These are phyloP conservation scores for Exophiala oligosperma DNA, from an alignment of 2,329 filamentous ascomycete species.

Conservation along the genomic window DNA sequence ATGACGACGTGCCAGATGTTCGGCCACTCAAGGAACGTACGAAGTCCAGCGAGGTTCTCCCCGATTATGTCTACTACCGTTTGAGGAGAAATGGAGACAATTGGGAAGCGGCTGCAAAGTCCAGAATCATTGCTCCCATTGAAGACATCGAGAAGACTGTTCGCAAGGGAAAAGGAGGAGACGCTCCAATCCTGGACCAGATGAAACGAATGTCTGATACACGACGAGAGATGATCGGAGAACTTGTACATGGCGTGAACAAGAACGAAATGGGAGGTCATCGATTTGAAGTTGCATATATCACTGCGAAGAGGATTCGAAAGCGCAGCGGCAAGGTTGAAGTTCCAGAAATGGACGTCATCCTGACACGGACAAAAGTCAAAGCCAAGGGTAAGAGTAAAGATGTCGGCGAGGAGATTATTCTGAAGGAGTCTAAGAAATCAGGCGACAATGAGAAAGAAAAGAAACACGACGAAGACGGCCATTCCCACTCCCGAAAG, in stretches of 20 bases:
- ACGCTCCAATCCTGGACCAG: slow-evolving; percentile 18
- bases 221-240: slow-evolving; percentile 19
- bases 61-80: slow-evolving; percentile 23
- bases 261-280: slow-evolving; percentile 16
- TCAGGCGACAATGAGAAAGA: slow-evolving; percentile 7
- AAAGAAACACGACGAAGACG: slow-evolving; percentile 14
- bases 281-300: slow-evolving; percentile 21
- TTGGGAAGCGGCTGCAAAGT: slow-evolving; percentile 16
- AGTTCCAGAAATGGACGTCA: slow-evolving; percentile 26
- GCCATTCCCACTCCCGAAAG: slow-evolving; percentile 15
- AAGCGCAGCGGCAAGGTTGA: slow-evolving; percentile 11
- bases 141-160: slow-evolving; percentile 23
- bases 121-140: slow-evolving; percentile 13
- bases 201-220: slow-evolving; percentile 17
- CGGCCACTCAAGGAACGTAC: slow-evolving; percentile 12
- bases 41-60: slow-evolving; percentile 3
- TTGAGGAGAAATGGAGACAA: slow-evolving; percentile 20
- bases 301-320: slow-evolving; percentile 18
- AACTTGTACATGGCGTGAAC: slow-evolving; percentile 15
- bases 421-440: slow-evolving; percentile 6
- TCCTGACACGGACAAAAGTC: slow-evolving; percentile 15
- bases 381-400: slow-evolving; percentile 8
- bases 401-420: slow-evolving; percentile 11
- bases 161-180: slow-evolving; percentile 13
- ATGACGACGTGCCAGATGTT: slow-evolving; percentile 13